These are phyloP conservation scores for Trichocomaceae sp. DNA, from an alignment of 2,329 filamentous ascomycete species.

Conservation along the genomic window DNA sequence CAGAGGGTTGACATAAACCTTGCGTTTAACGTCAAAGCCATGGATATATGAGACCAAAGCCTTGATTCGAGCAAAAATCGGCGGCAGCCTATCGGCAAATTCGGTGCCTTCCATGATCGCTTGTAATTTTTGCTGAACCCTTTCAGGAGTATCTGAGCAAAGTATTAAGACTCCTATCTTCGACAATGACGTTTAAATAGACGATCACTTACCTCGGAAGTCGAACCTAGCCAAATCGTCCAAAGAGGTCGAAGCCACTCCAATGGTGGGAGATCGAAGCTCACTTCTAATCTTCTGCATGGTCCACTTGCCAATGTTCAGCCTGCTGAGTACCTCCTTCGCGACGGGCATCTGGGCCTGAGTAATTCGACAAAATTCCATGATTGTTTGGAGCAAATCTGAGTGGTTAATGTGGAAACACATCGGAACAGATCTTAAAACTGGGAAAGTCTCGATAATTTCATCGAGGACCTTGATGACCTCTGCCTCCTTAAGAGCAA, in stretches of 20 bases:
- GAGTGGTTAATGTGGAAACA: conserved; percentile 89
- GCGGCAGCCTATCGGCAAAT: conserved; percentile 45
- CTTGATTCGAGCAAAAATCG: conserved; percentile 68
- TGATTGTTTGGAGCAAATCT: conserved; percentile 76
- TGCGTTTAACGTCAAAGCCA: conserved; percentile 65
- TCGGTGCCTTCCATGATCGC: conserved; percentile 50
- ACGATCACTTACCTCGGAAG: conserved; percentile 60
- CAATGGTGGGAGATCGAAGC: conserved; percentile 71
- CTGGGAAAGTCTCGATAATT: conserved; percentile 72
- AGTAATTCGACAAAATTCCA: conserved; percentile 80
- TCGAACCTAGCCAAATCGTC: conserved; percentile 89
- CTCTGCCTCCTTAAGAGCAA: conserved; percentile 87
- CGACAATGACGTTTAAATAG: conserved; percentile 15
- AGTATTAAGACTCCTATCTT: background rate
- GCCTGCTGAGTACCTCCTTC: conserved; percentile 76
- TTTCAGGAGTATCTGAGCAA: conserved; percentile 58
- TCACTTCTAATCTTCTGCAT: conserved; percentile 81
- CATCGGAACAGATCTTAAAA: conserved; percentile 64
- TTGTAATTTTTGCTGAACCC: conserved; percentile 57
- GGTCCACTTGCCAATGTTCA: conserved; percentile 72
- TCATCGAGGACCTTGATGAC: conserved; percentile 92
- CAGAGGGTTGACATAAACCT: conserved; percentile 77
- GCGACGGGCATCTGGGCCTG: conserved; percentile 60
- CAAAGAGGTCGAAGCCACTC: conserved; percentile 79
- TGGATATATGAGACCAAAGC: conserved; percentile 71